A percentile compares a stretch with the other conserved stretches of the same genome.
Conservation (phyloP, 1,284 basidiomycete species). For the Blastosporella zonata region DNA sequence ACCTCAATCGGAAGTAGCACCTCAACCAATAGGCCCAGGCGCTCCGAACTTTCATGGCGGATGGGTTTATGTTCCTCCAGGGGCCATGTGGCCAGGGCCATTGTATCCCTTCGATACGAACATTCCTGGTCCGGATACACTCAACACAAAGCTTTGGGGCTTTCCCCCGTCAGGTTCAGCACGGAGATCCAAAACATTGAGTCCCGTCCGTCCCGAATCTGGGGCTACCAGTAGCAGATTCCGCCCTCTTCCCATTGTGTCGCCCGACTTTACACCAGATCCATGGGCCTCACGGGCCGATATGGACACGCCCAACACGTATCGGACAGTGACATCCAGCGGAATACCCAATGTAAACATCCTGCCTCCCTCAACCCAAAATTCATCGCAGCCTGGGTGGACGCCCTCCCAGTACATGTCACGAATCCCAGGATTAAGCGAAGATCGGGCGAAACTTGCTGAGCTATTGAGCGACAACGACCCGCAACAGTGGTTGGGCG, state of each 20-base stretch:
- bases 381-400: not conserved
- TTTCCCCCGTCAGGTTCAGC: not conserved
- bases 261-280: not conserved
- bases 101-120: not conserved
- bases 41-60: too few relatives aligned
- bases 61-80: not conserved
- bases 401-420: not conserved
- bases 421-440: not conserved
- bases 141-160: not conserved
- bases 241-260: not conserved
- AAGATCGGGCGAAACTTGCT: not conserved
- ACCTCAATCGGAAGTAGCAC: not conserved
- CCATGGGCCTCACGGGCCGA: not conserved
- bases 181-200: not conserved
- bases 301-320: not conserved
- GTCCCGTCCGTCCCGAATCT: not conserved
- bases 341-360: slow-evolving; percentile 1
- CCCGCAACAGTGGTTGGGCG: not conserved
- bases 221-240: not conserved
- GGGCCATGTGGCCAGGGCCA: not conserved
- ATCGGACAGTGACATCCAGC: not conserved
- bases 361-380: not conserved
- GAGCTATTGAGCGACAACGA: not conserved
- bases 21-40: too few relatives aligned
- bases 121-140: not conserved